These are phyloP conservation scores for Kregervanrija pseudodelftensis DNA, from an alignment of 805 yeast genomes.

Conservation along the genomic window DNA sequence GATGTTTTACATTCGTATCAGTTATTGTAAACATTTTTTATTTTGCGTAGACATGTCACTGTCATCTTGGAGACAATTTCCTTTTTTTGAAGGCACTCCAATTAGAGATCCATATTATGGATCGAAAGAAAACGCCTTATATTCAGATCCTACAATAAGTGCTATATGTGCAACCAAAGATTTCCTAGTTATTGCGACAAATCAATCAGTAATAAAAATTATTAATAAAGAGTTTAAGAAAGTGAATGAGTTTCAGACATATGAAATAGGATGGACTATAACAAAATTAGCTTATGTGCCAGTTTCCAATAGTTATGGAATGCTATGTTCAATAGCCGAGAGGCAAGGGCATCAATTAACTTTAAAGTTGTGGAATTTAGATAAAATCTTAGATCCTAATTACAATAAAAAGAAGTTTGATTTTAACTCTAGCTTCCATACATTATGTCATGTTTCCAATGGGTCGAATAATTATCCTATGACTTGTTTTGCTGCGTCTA, in stretches of 20 bases:
- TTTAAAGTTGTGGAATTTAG: constrained; percentile 68
- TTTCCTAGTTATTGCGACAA: constrained; percentile 53
- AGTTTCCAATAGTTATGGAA: constrained; percentile 19
- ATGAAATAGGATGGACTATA: constrained; percentile 57
- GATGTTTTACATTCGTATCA: too few relatives aligned
- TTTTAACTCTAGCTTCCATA: constrained; percentile 38
- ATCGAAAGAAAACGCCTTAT: constrained; percentile 48
- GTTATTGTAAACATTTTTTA: too few relatives aligned
- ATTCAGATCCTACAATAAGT: constrained; percentile 70
- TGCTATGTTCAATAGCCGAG: constrained; percentile 69
- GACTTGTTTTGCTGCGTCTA: constrained; percentile 51
- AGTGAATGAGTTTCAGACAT: constrained; percentile 50
- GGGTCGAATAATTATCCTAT: constrained; percentile 76
- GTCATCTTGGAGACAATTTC: constrained; percentile 55
- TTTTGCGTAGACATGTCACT: constrained; percentile 18
- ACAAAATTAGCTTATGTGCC: constrained; percentile 42
- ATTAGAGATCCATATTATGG: constrained; percentile 76
- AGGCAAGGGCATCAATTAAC: constrained; percentile 61
- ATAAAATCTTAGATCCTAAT: constrained; percentile 32
- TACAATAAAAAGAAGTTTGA: constrained; percentile 22
- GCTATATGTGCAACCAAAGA: constrained; percentile 54
- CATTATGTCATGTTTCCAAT: constrained; percentile 57
- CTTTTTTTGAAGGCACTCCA: constrained; percentile 77
- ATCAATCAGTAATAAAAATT: constrained; percentile 46
- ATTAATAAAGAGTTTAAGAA: constrained; percentile 44